phyloP scores from a whole-genome alignment of 2,329 filamentous ascomycete species.

The Alternaria hordeiaustralica region DNA sequence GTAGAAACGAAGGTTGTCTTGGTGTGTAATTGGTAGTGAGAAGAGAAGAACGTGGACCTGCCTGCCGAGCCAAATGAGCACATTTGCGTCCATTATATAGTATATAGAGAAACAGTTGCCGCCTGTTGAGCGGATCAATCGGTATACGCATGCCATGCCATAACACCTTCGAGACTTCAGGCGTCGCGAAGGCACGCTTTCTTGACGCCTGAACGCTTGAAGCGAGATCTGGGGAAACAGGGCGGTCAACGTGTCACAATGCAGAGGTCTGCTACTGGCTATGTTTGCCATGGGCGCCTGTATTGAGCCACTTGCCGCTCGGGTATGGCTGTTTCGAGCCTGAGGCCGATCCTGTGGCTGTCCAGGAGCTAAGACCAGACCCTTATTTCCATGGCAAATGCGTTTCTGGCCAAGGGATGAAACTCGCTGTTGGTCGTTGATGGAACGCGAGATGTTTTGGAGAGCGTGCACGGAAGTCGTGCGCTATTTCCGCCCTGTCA shows the following conservation, averaged over 20 bases:
- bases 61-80: constrained; percentile 41
- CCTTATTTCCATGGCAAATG: constrained; percentile 18
- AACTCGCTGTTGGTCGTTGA: constrained; percentile 34
- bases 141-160: constrained; percentile 37
- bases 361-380: constrained; percentile 30
- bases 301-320: constrained; percentile 34
- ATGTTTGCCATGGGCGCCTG: constrained; percentile 23
- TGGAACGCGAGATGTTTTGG: constrained; percentile 30
- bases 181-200: constrained; percentile 42
- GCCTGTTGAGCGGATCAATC: constrained; percentile 28
- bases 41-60: constrained; percentile 45
- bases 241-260: constrained; percentile 4
- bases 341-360: constrained; percentile 34
- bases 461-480: constrained; percentile 16
- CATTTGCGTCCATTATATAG: constrained; percentile 48
- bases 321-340: constrained; percentile 21
- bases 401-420: constrained; percentile 45
- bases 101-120: constrained; percentile 33
- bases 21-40: constrained; percentile 38
- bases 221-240: constrained; percentile 20
- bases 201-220: constrained; percentile 24
- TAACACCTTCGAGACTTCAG: constrained; percentile 44
- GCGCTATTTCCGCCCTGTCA: neutral
- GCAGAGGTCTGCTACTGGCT: constrained; percentile 35
- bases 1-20: constrained; percentile 31